Conservation (phyloP, 495 filamentous ascomycete species). For the Penicillium manginii region DNA sequence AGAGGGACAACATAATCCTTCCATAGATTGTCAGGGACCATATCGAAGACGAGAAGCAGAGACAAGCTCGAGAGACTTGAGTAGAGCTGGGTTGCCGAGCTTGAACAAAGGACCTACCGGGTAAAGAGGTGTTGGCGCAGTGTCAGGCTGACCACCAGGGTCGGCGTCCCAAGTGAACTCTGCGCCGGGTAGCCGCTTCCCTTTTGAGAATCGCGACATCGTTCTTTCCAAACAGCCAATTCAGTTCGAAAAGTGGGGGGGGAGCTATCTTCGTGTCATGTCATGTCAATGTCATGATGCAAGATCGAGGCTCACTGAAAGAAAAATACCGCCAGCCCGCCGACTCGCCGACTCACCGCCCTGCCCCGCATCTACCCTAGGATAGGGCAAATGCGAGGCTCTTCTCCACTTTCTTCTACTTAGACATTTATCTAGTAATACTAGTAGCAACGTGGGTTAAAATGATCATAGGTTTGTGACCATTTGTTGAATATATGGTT, state of each 20-base stretch:
- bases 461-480: too few relatives aligned
- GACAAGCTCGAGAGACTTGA: too few relatives aligned
- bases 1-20: conserved; percentile 46
- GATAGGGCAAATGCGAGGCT: conserved; percentile 22
- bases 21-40: conserved; percentile 2
- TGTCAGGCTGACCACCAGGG: conserved; percentile 42
- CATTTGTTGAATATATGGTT: too few relatives aligned
- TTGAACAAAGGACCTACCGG: conserved; percentile 36
- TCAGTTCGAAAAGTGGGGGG: background rate
- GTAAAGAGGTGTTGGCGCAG: conserved; percentile 47
- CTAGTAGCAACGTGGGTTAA: too few relatives aligned
- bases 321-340: conserved; percentile 18
- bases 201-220: conserved; percentile 49
- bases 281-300: conserved; percentile 17
- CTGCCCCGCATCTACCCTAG: conserved; percentile 13
- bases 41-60: background rate
- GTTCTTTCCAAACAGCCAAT: background rate
- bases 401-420: background rate
- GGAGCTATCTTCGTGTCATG: background rate
- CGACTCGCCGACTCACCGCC: conserved; percentile 22
- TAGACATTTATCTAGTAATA: too few relatives aligned
- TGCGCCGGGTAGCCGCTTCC: conserved; percentile 42
- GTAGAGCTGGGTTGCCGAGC: background rate
- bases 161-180: conserved; percentile 49
- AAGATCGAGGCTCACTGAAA: conserved; percentile 5